These are phyloP conservation scores for Asterochloris erici DNA, from an alignment of 139 green algal species.

Conservation along the genomic window DNA sequence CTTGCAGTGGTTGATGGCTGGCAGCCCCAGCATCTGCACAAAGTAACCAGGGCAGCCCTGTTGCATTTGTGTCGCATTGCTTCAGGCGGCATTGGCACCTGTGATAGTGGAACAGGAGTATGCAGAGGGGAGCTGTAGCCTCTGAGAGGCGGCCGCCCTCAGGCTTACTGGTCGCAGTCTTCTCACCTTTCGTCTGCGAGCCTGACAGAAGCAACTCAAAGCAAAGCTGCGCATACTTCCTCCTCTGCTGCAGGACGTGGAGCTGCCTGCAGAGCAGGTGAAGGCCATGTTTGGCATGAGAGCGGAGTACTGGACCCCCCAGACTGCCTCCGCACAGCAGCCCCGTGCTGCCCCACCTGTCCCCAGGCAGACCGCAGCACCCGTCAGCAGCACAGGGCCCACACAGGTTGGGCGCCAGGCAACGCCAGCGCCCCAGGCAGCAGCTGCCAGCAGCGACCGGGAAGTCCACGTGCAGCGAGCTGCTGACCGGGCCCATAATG, in stretches of 20 bases:
- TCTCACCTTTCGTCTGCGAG: no score
- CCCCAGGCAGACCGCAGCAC: background rate
- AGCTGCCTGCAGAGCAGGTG: slow-evolving; percentile 36
- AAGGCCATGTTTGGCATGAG: slow-evolving; percentile 32
- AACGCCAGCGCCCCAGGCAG: background rate
- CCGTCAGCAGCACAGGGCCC: background rate
- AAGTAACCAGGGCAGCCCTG: no score
- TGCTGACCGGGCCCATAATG: slow-evolving; percentile 18
- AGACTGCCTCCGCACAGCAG: background rate
- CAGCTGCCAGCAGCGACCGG: slow-evolving; percentile 1
- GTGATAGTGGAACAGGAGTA: no score
- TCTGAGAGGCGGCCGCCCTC: no score
- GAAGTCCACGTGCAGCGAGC: background rate
- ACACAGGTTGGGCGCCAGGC: background rate
- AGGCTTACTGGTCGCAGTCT: no score
- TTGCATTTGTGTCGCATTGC: no score
- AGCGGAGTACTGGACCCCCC: slow-evolving; percentile 15
- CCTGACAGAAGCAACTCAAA: no score
- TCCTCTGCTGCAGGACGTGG: background rate
- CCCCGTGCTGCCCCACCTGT: background rate
- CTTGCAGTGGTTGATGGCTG: no score
- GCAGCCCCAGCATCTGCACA: no score
- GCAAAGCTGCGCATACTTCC: no score
- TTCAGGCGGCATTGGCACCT: no score
- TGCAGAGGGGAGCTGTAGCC: no score